Evolutionary conservation across 257 asterid species (phyloP).

Genomic region (Fraxinus pennsylvanica): DNA sequence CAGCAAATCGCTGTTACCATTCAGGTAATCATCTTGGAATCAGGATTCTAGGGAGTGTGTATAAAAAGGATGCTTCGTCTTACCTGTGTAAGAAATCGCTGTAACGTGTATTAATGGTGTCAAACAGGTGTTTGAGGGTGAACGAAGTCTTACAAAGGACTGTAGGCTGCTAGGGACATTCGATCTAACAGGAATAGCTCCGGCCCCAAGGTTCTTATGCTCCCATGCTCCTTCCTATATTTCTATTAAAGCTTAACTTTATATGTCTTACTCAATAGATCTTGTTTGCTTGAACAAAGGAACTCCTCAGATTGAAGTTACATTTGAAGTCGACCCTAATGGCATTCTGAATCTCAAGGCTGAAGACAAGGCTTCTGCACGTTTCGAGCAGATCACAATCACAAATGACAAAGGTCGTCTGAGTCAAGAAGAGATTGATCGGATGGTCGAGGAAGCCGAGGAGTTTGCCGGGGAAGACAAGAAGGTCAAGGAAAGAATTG

Average conservation of each 20-base stretch:
- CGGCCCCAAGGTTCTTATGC: conserved; percentile 62
- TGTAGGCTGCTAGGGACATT: conserved; percentile 82
- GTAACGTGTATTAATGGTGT: conserved; percentile 1
- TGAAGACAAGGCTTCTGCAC: conserved; percentile 60
- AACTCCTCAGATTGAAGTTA: conserved; percentile 84
- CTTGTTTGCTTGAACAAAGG: conserved; percentile 47
- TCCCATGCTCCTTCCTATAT: background rate
- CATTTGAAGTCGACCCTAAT: conserved; percentile 81
- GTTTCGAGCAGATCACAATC: conserved; percentile 55
- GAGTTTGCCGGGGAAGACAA: conserved; percentile 65
- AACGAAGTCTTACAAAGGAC: conserved; percentile 79
- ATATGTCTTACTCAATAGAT: background rate
- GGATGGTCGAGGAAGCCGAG: conserved; percentile 59
- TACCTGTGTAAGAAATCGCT: too few relatives aligned
- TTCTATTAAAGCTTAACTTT: background rate
- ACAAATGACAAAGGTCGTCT: conserved; percentile 61
- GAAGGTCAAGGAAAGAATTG: conserved; percentile 54
- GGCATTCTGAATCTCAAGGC: conserved; percentile 69
- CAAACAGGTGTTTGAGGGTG: conserved; percentile 77
- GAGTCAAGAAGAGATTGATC: conserved; percentile 58
- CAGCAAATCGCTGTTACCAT: conserved; percentile 80
- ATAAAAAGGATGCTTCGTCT: background rate
- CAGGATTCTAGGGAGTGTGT: background rate
- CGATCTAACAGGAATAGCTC: conserved; percentile 72
- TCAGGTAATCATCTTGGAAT: conserved; percentile 41